Percentiles rank a stretch among this genome's conserved stretches.
phyloP scores from a whole-genome alignment of 495 filamentous ascomycete species.

The Neurospora terricola region DNA sequence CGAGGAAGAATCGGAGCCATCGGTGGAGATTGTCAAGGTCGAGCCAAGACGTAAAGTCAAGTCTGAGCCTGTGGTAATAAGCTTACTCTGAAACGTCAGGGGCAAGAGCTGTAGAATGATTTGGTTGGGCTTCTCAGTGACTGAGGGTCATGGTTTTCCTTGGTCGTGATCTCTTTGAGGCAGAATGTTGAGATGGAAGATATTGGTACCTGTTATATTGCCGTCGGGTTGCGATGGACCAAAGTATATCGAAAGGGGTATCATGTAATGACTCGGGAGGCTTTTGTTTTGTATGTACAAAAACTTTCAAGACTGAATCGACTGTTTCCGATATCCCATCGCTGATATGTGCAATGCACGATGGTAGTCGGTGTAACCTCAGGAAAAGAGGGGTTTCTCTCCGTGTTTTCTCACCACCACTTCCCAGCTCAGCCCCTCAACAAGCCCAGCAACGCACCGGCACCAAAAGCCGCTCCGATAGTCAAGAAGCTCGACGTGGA shows the following conservation, averaged over 20 bases:
- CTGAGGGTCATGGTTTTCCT: background rate
- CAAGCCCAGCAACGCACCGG: conserved; percentile 25
- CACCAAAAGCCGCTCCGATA: conserved; percentile 38
- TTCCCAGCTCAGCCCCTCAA: conserved; percentile 4
- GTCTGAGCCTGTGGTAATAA: background rate
- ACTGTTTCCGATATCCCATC: background rate
- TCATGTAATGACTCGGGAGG: background rate
- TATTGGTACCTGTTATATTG: background rate
- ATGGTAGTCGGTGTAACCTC: background rate
- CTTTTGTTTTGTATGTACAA: background rate
- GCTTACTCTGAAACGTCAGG: background rate
- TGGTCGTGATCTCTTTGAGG: background rate
- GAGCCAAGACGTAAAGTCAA: background rate
- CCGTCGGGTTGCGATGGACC: background rate
- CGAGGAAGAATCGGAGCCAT: background rate
- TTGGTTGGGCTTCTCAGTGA: background rate
- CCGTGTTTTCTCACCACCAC: background rate
- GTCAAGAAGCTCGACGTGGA: conserved; percentile 43
- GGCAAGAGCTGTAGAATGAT: background rate
- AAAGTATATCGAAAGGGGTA: background rate
- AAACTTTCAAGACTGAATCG: background rate
- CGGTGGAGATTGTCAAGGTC: background rate
- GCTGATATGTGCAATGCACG: background rate
- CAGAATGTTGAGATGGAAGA: background rate
- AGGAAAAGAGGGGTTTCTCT: background rate